These are phyloP conservation scores for Candida anglica DNA, from an alignment of 805 yeast genomes.

Conservation along the genomic window DNA sequence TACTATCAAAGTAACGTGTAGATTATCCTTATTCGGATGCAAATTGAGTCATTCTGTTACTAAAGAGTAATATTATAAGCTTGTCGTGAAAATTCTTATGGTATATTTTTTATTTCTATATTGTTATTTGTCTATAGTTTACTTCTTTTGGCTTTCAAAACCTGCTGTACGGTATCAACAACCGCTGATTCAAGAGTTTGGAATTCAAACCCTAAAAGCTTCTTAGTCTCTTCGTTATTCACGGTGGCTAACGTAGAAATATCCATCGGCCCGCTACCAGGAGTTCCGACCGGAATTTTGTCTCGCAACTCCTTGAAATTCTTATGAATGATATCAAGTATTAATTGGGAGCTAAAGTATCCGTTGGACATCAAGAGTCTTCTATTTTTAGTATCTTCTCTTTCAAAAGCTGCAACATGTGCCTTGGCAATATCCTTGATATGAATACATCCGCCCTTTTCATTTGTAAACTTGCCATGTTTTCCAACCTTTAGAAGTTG, in stretches of 20 bases:
- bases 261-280: conserved; percentile 19
- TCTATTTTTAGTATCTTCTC: conserved; percentile 18
- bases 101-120: too few species aligned
- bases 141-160: too few species aligned
- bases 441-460: conserved; percentile 33
- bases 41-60: too few species aligned
- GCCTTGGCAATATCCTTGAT: conserved; percentile 63
- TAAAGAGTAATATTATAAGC: too few species aligned
- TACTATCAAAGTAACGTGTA: too few species aligned
- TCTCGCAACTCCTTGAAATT: conserved; percentile 41
- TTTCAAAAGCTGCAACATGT: conserved; percentile 49
- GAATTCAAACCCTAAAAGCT: conserved; percentile 15
- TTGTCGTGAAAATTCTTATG: too few species aligned
- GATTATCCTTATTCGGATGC: too few species aligned
- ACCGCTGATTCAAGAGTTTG: conserved; percentile 14
- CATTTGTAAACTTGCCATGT: conserved; percentile 10
- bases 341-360: conserved; percentile 21
- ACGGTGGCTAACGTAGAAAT: conserved; percentile 16
- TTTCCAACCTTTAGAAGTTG: conserved; percentile 20
- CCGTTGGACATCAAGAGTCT: conserved; percentile 19
- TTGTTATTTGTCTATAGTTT: too few species aligned
- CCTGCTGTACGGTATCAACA: conserved; percentile 19
- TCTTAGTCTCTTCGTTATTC: conserved; percentile 13
- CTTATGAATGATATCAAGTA: conserved; percentile 29
- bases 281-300: conserved; percentile 25